A percentile compares a stretch with the other conserved stretches of the same genome.
Conservation (phyloP, 108 stramenopile genomes). For the Licmophora abbreviata region DNA sequence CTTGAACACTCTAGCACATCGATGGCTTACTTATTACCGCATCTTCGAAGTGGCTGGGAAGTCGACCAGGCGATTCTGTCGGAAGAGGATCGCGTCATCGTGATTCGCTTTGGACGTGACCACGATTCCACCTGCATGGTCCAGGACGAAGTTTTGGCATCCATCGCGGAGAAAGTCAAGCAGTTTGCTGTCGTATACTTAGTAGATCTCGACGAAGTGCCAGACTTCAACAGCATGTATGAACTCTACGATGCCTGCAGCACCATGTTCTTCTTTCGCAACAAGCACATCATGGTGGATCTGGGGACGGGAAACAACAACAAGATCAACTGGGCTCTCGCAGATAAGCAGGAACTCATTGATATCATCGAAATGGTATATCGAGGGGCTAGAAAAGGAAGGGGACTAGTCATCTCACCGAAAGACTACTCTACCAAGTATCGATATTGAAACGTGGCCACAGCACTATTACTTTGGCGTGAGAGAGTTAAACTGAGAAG, state of each 20-base stretch:
- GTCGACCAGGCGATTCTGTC: constrained; percentile 98
- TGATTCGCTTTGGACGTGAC: constrained; percentile 98
- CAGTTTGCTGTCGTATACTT: constrained; percentile 97
- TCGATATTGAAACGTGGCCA: constrained; percentile 85
- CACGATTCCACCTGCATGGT: constrained; percentile 93
- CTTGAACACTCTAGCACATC: no score
- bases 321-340: constrained; percentile 97
- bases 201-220: constrained; percentile 97
- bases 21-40: constrained; percentile 93
- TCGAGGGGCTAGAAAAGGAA: constrained; percentile 92
- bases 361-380: constrained; percentile 99
- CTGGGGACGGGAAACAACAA: constrained; percentile 99
- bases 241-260: constrained; percentile 97
- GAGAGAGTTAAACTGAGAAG: no score
- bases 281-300: constrained; percentile 98
- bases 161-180: constrained; percentile 94
- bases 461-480: no score
- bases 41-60: constrained; percentile 93
- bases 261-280: constrained; percentile 99
- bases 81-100: constrained; percentile 97
- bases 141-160: constrained; percentile 90
- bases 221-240: constrained; percentile 98
- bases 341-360: constrained; percentile 96
- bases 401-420: constrained; percentile 95
- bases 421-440: constrained; percentile 98